Evolutionary conservation across 2,329 filamentous ascomycete species (phyloP), one percentile per base, ranked within the genome.

Genomic region (Aspergillus sp.): DNA sequence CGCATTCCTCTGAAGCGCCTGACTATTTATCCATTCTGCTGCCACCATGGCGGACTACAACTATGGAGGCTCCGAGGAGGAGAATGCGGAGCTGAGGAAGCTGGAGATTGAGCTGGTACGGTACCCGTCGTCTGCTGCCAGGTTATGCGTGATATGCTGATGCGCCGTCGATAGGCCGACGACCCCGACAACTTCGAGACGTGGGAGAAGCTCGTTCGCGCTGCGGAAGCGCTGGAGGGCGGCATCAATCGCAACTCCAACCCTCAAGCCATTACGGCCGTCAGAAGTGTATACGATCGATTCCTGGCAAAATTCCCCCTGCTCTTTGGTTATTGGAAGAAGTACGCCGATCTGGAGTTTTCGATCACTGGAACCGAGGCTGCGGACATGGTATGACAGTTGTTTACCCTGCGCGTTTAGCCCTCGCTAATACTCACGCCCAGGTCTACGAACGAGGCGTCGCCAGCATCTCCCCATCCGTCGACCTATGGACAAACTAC

Each of bases 311-410:
- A 94, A 55, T 98, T 95, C 45, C 91, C 91, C 2, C 73, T 96
- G 8, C 76, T 96, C 24, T 98, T 96, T 52, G 91, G 89, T 32
- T 98, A 96, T 67, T 98, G 91, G 91, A 96, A 96, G 69, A 96
- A 95, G 60, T 98, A 96, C 71, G 91, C 91, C 53, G 89, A 96
- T 52, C 72, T 93, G 43, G 91, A 98, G 55, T 98, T 98, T 65
- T 86, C 86, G 31, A 94, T 98, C 44, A 86, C 86, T 4, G 91
- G 91, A 12, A 93, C 91, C 4, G 91, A 98, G 67, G 89, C 89
- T 26, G 91, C 91, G 33, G 91, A 96, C 61, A 93, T 95, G 82
- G 86, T 94, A 60, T 52, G 73, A 35, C 33, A 33, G 12, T 11
- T 26, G 14, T 24, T 29, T 27, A 22, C 25, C 30, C 44, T 38